These are phyloP conservation scores for Plectosphaerella sp. DNA, from an alignment of 2,329 filamentous ascomycete genomes.

Conservation along the genomic window DNA sequence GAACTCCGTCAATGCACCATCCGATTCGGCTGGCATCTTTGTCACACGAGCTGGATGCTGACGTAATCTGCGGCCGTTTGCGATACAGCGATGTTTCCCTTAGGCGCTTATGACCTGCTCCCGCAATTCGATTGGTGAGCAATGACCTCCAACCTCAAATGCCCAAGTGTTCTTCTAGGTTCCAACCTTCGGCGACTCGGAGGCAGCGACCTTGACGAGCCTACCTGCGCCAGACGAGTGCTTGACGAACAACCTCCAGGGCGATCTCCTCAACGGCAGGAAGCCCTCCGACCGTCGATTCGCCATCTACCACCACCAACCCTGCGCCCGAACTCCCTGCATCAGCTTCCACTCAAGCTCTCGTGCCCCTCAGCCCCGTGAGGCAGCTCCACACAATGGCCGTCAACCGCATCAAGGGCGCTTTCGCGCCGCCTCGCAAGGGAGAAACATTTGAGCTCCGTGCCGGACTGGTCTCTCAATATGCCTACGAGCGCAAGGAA, in stretches of 20 bases:
- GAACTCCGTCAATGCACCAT: too few relatives aligned
- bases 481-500: slow-evolving; percentile 98
- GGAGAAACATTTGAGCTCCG: slow-evolving; percentile 97
- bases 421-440: slow-evolving; percentile 89
- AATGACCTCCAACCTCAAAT: background rate
- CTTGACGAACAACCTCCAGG: background rate
- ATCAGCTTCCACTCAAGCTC: slow-evolving; percentile 4
- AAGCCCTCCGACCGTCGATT: background rate
- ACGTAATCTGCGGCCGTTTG: too few relatives aligned
- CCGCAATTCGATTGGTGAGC: too few relatives aligned
- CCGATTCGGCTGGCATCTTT: too few relatives aligned
- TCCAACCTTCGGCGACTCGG: background rate
- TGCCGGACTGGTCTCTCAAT: slow-evolving; percentile 93
- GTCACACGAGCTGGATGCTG: too few relatives aligned
- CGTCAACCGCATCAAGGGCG: slow-evolving; percentile 92
- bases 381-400: slow-evolving; percentile 58
- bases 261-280: background rate
- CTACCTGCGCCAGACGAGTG: background rate
- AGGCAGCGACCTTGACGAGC: background rate
- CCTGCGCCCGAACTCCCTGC: background rate
- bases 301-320: background rate
- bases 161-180: slow-evolving; percentile 1
- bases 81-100: too few relatives aligned
- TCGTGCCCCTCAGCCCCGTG: slow-evolving; percentile 19
- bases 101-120: too few relatives aligned